Conservation (phyloP, 75 land plant genomes). For the Adiantum capillusveneris region DNA sequence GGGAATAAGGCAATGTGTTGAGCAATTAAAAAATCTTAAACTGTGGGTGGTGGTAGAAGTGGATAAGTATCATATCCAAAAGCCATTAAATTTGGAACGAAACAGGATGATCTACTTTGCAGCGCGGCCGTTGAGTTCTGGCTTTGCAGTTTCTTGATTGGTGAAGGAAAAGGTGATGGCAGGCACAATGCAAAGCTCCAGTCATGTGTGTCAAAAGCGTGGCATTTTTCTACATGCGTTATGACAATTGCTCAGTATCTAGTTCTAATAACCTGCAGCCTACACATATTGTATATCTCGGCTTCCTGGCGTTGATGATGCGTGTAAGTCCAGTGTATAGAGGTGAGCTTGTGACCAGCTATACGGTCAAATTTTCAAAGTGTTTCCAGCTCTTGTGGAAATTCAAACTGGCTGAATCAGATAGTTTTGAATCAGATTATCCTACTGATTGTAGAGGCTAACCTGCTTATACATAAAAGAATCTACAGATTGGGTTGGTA, state of each 20-base stretch:
- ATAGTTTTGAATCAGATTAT: no score
- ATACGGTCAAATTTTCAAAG: no score
- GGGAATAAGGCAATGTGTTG: constrained; percentile 7
- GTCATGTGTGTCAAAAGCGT: no score
- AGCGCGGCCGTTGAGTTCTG: not conserved
- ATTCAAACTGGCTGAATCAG: no score
- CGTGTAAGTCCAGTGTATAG: not conserved
- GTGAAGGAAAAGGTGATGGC: no score
- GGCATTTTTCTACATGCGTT: not conserved
- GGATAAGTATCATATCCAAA: not conserved
- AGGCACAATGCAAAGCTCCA: no score
- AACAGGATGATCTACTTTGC: not conserved
- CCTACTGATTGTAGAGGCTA: no score
- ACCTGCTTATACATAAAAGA: no score
- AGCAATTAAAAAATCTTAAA: constrained; percentile 15
- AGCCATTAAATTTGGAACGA: not conserved
- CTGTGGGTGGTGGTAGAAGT: constrained; percentile 1
- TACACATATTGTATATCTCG: not conserved
- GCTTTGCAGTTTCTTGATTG: no score
- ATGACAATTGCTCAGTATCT: not conserved
- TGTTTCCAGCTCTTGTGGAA: no score
- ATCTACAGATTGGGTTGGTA: no score
- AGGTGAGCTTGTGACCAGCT: not conserved
- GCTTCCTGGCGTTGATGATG: constrained; percentile 3
- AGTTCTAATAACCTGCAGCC: not conserved